phyloP scores from a whole-genome alignment of 2,329 filamentous ascomycete genomes.

The Cytospora leucostoma region DNA sequence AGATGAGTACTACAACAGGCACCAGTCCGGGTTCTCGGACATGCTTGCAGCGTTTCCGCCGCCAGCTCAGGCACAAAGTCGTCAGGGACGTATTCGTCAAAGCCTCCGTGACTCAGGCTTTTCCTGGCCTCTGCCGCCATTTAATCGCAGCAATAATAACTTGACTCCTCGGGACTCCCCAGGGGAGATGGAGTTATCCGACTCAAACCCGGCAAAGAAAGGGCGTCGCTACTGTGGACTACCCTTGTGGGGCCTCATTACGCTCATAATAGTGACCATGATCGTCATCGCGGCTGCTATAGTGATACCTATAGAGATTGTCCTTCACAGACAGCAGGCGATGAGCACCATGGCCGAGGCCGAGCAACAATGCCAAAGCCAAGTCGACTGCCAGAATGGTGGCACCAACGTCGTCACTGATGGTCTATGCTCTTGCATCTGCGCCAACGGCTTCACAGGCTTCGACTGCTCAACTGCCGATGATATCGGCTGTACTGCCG shows the following conservation, averaged over 20 bases:
- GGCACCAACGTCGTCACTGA: slow-evolving; percentile 72
- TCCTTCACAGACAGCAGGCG: slow-evolving; percentile 52
- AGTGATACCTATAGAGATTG: slow-evolving; percentile 71
- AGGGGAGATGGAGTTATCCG: slow-evolving; percentile 5
- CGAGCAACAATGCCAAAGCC: slow-evolving; percentile 56
- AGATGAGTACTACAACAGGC: slow-evolving; percentile 43
- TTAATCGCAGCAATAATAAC: slow-evolving; percentile 33
- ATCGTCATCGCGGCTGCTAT: slow-evolving; percentile 78
- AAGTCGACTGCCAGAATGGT: slow-evolving; percentile 73
- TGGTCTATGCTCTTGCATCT: slow-evolving; percentile 79
- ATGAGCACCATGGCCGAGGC: slow-evolving; percentile 26
- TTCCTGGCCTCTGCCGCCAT: slow-evolving; percentile 53
- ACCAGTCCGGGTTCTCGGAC: slow-evolving; percentile 59
- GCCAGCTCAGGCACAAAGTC: slow-evolving; percentile 52
- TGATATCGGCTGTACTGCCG: slow-evolving; percentile 55
- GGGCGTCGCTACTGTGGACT: slow-evolving; percentile 79
- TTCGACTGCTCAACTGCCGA: slow-evolving; percentile 51
- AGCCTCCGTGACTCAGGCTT: slow-evolving; percentile 51
- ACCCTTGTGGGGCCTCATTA: slow-evolving; percentile 74
- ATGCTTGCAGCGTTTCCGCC: slow-evolving; percentile 68
- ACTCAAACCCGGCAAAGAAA: slow-evolving; percentile 36
- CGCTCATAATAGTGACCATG: slow-evolving; percentile 65
- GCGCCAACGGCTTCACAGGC: slow-evolving; percentile 80
- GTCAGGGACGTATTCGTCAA: slow-evolving; percentile 43
- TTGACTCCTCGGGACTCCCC: slow-evolving; percentile 15